Evolutionary conservation across 2,329 filamentous ascomycete genomes (phyloP).

Genomic region (Pyrenophora seminiperda): DNA sequence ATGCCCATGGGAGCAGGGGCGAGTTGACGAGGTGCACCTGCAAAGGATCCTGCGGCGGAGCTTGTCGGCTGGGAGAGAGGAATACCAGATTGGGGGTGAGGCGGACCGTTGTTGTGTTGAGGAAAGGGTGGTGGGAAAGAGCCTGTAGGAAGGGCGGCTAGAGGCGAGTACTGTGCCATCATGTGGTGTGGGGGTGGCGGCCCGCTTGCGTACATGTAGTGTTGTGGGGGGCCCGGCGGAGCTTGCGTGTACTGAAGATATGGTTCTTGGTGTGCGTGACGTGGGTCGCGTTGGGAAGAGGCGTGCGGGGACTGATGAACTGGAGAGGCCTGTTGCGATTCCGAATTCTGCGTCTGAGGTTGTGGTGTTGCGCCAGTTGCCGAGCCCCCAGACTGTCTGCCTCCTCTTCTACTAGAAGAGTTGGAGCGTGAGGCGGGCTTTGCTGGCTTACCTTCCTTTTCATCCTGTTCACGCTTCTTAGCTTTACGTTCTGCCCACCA

Average conservation of each 20-base stretch:
- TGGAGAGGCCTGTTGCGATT: conserved; percentile 25
- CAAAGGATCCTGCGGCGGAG: conserved; percentile 10
- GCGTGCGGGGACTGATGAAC: conserved; percentile 18
- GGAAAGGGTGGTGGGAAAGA: conserved; percentile 17
- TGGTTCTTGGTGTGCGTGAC: conserved; percentile 27
- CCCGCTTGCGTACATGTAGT: conserved; percentile 26
- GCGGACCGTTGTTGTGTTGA: conserved; percentile 10
- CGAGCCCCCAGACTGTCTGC: conserved; percentile 25
- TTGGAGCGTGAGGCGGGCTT: conserved; percentile 34
- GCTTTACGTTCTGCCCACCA: conserved; percentile 55
- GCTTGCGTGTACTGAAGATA: conserved; percentile 24
- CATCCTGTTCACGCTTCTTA: conserved; percentile 41
- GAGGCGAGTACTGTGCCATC: conserved; percentile 35
- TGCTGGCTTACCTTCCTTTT: conserved; percentile 30
- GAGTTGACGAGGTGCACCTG: conserved; percentile 24
- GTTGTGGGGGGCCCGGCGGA: conserved; percentile 29
- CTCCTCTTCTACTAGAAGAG: conserved; percentile 32
- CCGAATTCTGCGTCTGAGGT: conserved; percentile 16
- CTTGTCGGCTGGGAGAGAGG: conserved; percentile 18
- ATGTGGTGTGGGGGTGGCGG: conserved; percentile 29
- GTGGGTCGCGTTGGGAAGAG: conserved; percentile 20
- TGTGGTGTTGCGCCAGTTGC: conserved; percentile 26
- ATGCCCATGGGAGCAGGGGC: conserved; percentile 33
- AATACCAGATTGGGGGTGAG: conserved; percentile 18
- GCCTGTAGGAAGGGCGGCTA: conserved; percentile 33